Evolutionary conservation across 805 yeast genomes (phyloP).

Genomic region (Suhomyces tanzawaensis): DNA sequence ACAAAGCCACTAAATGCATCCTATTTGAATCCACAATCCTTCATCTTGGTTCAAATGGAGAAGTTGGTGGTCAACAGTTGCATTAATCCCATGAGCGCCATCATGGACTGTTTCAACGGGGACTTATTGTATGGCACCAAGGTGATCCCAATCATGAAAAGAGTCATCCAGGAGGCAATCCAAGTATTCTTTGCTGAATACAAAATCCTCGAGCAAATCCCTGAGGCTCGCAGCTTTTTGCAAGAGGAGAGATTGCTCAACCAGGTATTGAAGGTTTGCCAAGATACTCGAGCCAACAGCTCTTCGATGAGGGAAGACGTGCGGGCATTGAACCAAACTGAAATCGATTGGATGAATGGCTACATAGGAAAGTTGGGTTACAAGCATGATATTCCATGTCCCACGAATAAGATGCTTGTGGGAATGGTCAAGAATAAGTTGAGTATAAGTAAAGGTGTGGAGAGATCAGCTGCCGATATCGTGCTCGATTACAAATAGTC

Average conservation of each 20-base stretch:
- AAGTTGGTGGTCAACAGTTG: conserved; percentile 80
- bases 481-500: neutral
- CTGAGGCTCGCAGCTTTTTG: conserved; percentile 30
- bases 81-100: conserved; percentile 79
- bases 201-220: conserved; percentile 21
- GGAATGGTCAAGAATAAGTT: conserved; percentile 43
- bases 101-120: conserved; percentile 76
- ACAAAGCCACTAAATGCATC: conserved; percentile 25
- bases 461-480: conserved; percentile 11
- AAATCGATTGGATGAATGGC: conserved; percentile 83
- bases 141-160: conserved; percentile 31
- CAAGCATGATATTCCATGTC: conserved; percentile 41
- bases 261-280: conserved; percentile 28
- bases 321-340: conserved; percentile 55
- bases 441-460: conserved; percentile 29
- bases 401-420: conserved; percentile 46
- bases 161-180: conserved; percentile 46
- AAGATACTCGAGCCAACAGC: conserved; percentile 52
- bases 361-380: conserved; percentile 60
- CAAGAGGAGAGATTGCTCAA: conserved; percentile 34
- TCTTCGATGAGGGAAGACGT: conserved; percentile 75
- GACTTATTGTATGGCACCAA: conserved; percentile 50
- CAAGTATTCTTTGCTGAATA: conserved; percentile 38
- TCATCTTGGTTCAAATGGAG: conserved; percentile 59
- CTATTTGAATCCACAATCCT: conserved; percentile 38